Conservation (phyloP, 2,329 filamentous ascomycete genomes). For the Aspergillus niger region DNA sequence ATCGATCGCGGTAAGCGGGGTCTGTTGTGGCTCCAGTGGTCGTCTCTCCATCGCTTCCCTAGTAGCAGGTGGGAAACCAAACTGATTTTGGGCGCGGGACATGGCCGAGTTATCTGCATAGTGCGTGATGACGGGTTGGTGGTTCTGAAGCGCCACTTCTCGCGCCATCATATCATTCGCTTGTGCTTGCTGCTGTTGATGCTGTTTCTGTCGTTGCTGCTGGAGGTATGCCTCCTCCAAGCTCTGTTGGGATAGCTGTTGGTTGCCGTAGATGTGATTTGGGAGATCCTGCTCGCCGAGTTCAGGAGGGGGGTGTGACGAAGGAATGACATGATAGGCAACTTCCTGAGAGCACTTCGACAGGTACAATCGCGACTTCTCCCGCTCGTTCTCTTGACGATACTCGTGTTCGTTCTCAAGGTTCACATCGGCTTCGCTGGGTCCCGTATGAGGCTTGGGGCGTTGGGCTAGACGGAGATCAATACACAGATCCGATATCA, state of each 20-base stretch:
- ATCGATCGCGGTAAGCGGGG: slow-evolving; percentile 56
- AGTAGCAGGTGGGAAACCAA: slow-evolving; percentile 42
- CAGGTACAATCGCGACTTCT: slow-evolving; percentile 65
- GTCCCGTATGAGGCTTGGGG: slow-evolving; percentile 52
- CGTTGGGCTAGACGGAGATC: slow-evolving; percentile 42
- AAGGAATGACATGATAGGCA: slow-evolving; percentile 67
- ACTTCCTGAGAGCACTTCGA: slow-evolving; percentile 69
- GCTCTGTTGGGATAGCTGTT: slow-evolving; percentile 56
- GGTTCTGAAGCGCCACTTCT: slow-evolving; percentile 58
- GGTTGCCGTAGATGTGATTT: slow-evolving; percentile 49
- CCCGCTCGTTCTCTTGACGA: slow-evolving; percentile 60
- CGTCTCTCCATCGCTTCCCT: slow-evolving; percentile 47
- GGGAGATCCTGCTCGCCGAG: slow-evolving; percentile 46
- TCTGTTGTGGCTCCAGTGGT: slow-evolving; percentile 45
- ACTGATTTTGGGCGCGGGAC: slow-evolving; percentile 45
- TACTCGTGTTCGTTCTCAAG: slow-evolving; percentile 49
- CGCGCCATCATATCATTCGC: slow-evolving; percentile 49
- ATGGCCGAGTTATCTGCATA: slow-evolving; percentile 45
- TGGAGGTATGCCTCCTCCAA: slow-evolving; percentile 63
- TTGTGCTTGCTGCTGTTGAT: slow-evolving; percentile 35
- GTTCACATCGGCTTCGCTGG: slow-evolving; percentile 52
- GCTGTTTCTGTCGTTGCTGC: slow-evolving; percentile 55
- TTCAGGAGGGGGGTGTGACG: slow-evolving; percentile 61
- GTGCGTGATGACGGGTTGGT: slow-evolving; percentile 60
- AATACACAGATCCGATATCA: neutral